phyloP scores from a whole-genome alignment of 2,329 filamentous ascomycete species.

The Gaeumannomyces sp. region DNA sequence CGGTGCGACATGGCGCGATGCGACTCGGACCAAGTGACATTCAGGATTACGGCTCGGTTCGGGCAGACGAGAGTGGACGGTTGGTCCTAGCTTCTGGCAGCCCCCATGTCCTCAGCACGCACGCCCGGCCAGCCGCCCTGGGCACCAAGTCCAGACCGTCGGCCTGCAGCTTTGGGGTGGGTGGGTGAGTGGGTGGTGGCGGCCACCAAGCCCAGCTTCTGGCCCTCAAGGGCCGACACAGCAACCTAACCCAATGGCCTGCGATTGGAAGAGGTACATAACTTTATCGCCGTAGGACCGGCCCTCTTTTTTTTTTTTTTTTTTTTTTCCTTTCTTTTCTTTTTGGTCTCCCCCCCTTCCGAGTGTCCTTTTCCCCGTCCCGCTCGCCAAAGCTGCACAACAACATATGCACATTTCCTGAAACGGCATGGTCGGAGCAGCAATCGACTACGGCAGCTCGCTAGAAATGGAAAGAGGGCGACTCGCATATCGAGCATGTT shows the following conservation, averaged over 20 bases:
- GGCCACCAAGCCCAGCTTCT: too few species aligned
- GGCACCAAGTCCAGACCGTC: neutral
- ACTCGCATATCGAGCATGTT: neutral
- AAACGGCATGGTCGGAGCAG: neutral
- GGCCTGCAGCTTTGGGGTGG: too few species aligned
- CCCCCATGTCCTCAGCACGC: neutral
- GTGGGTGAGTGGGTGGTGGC: too few species aligned
- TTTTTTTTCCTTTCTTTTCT: too few species aligned
- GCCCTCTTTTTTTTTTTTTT: neutral
- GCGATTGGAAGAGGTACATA: neutral
- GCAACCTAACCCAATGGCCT: too few species aligned
- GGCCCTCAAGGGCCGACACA: too few species aligned
- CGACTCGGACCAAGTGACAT: neutral
- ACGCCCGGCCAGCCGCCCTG: too few species aligned
- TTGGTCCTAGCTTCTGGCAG: neutral
- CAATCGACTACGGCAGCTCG: neutral
- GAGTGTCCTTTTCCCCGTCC: too few species aligned
- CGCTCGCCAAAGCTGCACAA: too few species aligned
- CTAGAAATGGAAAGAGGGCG: neutral
- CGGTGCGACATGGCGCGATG: slow-evolving; percentile 7
- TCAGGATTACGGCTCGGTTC: neutral
- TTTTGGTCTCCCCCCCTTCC: too few species aligned
- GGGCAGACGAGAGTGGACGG: neutral
- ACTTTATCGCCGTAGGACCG: neutral
- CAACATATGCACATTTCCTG: neutral